Percentiles rank a stretch among this genome's conserved stretches.
phyloP scores from a whole-genome alignment of 306 rosid genomes.

The Malus asiatica region DNA sequence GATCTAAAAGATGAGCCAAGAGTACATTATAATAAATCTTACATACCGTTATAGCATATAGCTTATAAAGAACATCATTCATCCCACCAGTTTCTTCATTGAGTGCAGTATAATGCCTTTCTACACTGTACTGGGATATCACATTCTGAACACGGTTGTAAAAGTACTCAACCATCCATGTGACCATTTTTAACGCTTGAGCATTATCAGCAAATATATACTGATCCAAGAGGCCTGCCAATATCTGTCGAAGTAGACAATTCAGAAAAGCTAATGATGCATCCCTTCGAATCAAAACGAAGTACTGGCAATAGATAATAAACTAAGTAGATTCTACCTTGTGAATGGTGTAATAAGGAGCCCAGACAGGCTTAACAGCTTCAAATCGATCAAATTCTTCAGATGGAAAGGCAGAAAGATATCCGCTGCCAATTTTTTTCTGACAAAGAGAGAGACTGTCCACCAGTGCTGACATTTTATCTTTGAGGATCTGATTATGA shows the following conservation, averaged over 20 bases:
- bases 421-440: constrained; percentile 62
- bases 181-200: constrained; percentile 57
- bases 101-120: constrained; percentile 51
- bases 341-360: constrained; percentile 96
- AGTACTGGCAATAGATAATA: not conserved
- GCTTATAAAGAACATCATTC: constrained; percentile 88
- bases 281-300: not conserved
- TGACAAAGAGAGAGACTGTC: constrained; percentile 57
- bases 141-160: constrained; percentile 77
- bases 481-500: constrained; percentile 37
- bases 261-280: not conserved
- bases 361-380: constrained; percentile 59
- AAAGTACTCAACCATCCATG: constrained; percentile 84
- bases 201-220: constrained; percentile 47
- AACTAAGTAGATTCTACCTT: constrained; percentile 43
- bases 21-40: not conserved
- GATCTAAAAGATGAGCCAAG: constrained; percentile 6
- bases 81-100: constrained; percentile 96
- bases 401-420: constrained; percentile 85
- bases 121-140: constrained; percentile 37
- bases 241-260: constrained; percentile 44
- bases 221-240: constrained; percentile 90
- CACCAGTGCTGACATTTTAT: constrained; percentile 57
- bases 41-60: constrained; percentile 64
- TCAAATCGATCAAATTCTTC: constrained; percentile 68